Conservation (phyloP, 2,329 filamentous ascomycete genomes). For the Fragosphaeria purpurea region DNA sequence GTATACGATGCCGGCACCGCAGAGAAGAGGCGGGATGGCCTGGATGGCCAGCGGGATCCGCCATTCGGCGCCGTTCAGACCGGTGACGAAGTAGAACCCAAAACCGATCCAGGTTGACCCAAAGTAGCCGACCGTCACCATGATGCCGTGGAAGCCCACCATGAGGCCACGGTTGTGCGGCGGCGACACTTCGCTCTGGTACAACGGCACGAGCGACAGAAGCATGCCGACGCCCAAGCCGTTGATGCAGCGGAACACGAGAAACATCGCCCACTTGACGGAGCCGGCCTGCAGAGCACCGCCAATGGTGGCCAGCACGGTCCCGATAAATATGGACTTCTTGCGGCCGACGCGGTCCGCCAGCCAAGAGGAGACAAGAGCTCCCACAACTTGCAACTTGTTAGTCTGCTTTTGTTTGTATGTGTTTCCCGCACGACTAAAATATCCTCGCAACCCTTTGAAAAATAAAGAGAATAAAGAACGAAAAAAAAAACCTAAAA, state of each 20-base stretch:
- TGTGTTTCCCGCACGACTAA: no score
- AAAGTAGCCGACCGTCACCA: slow-evolving; percentile 26
- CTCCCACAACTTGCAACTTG: neutral
- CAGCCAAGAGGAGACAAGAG: neutral
- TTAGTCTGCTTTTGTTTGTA: no score
- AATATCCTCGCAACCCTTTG: no score
- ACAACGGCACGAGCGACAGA: neutral
- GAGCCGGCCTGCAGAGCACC: slow-evolving; percentile 16
- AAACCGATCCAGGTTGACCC: slow-evolving; percentile 11
- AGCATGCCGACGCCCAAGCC: slow-evolving; percentile 21
- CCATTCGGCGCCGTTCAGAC: slow-evolving; percentile 27
- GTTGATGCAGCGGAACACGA: slow-evolving; percentile 8
- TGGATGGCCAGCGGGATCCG: slow-evolving; percentile 25
- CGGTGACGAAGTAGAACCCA: slow-evolving; percentile 33
- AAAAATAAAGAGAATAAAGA: no score
- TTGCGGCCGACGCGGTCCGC: slow-evolving; percentile 24
- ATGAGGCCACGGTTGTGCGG: slow-evolving; percentile 3
- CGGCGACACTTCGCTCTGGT: slow-evolving; percentile 28
- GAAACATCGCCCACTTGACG: slow-evolving; percentile 22
- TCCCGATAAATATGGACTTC: slow-evolving; percentile 22
- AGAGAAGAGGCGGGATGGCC: slow-evolving; percentile 15
- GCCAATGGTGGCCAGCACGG: slow-evolving; percentile 22
- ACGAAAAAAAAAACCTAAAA: neutral
- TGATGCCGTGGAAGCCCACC: slow-evolving; percentile 16
- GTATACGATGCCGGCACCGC: slow-evolving; percentile 25